phyloP scores from a whole-genome alignment of 129 eudicot genomes.

The Lonicera japonica region DNA sequence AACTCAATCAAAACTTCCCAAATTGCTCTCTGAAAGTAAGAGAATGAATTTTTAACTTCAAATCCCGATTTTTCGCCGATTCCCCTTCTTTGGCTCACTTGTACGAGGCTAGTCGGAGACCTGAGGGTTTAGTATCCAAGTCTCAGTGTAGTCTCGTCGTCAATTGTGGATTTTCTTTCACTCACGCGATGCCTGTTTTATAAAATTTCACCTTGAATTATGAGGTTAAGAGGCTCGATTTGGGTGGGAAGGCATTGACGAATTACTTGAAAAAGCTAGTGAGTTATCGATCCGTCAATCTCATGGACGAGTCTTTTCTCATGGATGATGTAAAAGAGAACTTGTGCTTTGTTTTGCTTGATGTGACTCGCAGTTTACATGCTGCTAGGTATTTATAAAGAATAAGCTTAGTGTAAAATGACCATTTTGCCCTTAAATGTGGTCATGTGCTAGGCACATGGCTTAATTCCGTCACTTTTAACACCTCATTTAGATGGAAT shows the following conservation, averaged over 20 bases:
- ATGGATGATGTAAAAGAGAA: slow-evolving; percentile 96
- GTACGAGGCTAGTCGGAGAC: slow-evolving; percentile 75
- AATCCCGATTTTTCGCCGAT: slow-evolving; percentile 50
- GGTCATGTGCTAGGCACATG: no score
- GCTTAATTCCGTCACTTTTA: no score
- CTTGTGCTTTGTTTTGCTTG: slow-evolving; percentile 79
- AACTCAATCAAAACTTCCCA: no score
- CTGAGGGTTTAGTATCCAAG: slow-evolving; percentile 65
- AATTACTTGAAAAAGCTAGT: slow-evolving; percentile 87
- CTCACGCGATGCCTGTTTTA: slow-evolving; percentile 81
- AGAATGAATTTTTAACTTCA: slow-evolving; percentile 60
- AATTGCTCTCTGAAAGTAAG: no score
- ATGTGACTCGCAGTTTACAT: slow-evolving; percentile 65
- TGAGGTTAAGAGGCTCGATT: slow-evolving; percentile 91
- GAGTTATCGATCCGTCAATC: slow-evolving; percentile 74
- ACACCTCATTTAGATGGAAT: no score
- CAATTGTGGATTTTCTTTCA: slow-evolving; percentile 77
- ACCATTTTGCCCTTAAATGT: no score
- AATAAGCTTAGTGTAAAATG: no score
- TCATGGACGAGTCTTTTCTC: slow-evolving; percentile 83
- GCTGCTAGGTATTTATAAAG: slow-evolving; percentile 60
- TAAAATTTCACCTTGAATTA: slow-evolving; percentile 72
- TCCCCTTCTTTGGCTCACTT: slow-evolving; percentile 66
- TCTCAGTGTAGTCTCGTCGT: slow-evolving; percentile 83
- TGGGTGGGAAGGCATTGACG: slow-evolving; percentile 95